Conservation (phyloP, 2,329 filamentous ascomycete species). For the Juglanconis oblonga region DNA sequence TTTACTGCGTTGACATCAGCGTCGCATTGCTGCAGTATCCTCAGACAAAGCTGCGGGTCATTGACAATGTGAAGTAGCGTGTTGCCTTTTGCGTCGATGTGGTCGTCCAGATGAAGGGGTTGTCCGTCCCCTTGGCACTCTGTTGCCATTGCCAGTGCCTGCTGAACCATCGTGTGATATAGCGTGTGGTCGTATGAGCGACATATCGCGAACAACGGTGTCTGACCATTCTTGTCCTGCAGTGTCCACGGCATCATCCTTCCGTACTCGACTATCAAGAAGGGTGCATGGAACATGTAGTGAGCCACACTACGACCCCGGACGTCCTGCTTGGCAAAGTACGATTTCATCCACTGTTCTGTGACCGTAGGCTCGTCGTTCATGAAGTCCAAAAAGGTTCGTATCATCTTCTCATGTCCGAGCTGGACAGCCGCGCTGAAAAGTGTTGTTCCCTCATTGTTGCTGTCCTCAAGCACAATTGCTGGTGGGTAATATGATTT, state of each 20-base stretch:
- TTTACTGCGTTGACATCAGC: conserved; percentile 96
- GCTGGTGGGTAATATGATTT: conserved; percentile 70
- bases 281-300: conserved; percentile 89
- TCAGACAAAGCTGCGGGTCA: conserved; percentile 71
- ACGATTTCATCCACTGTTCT: conserved; percentile 57
- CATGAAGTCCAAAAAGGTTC: conserved; percentile 71
- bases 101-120: conserved; percentile 86
- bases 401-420: conserved; percentile 70
- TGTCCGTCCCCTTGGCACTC: conserved; percentile 71
- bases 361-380: conserved; percentile 44
- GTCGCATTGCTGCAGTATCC: conserved; percentile 79
- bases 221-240: conserved; percentile 94
- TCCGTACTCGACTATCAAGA: conserved; percentile 74
- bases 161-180: conserved; percentile 84
- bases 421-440: conserved; percentile 88
- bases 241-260: conserved; percentile 81
- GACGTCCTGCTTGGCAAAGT: conserved; percentile 74
- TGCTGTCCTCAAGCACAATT: conserved; percentile 75
- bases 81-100: conserved; percentile 90
- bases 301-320: conserved; percentile 90
- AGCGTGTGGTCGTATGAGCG: conserved; percentile 90
- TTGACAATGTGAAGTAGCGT: conserved; percentile 95
- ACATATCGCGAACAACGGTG: conserved; percentile 92
- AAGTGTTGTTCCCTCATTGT: conserved; percentile 85
- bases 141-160: conserved; percentile 72